Percentiles rank a stretch among this genome's conserved stretches.
These are phyloP conservation scores for Pythium chondricola DNA, from an alignment of 352 stramenopile genomes.

Conservation along the genomic window DNA sequence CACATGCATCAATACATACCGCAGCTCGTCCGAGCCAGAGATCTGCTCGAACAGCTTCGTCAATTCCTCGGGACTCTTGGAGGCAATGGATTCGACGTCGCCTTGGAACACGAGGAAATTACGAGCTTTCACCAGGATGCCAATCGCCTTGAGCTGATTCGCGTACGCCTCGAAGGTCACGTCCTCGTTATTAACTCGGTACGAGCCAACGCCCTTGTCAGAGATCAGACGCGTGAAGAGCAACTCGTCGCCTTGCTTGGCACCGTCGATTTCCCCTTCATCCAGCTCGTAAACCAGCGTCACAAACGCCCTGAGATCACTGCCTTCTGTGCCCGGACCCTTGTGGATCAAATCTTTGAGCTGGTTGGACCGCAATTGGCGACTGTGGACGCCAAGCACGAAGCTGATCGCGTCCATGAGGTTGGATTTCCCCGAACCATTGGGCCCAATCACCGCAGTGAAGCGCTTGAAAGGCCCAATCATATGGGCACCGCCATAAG, in stretches of 20 bases:
- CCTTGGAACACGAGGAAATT: conserved; percentile 99
- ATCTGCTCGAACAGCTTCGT: conserved; percentile 98
- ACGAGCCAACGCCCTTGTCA: conserved; percentile 81
- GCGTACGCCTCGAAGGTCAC: conserved; percentile 93
- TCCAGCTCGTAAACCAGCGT: conserved; percentile 92
- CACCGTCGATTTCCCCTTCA: conserved; percentile 45
- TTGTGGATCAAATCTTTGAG: conserved; percentile 97
- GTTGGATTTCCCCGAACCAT: conserved; percentile 93
- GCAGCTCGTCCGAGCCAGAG: conserved; percentile 85
- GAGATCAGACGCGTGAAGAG: conserved; percentile 93
- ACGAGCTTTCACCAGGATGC: conserved; percentile 97
- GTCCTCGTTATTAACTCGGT: conserved; percentile 73
- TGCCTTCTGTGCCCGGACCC: conserved; percentile 27
- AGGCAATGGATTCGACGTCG: conserved; percentile 97
- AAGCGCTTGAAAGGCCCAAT: conserved; percentile 98
- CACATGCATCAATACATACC: conserved; percentile 18
- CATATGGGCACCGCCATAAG: conserved; percentile 89
- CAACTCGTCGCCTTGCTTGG: conserved; percentile 57
- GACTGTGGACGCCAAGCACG: conserved; percentile 95
- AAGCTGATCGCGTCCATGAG: conserved; percentile 98
- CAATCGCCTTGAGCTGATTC: conserved; percentile 91
- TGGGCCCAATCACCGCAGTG: conserved; percentile 96
- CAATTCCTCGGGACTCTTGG: conserved; percentile 93
- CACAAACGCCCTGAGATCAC: conserved; percentile 72
- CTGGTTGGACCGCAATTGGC: conserved; percentile 93